These are phyloP conservation scores for Thelephora aurantiotincta DNA, from an alignment of 768 basidiomycete genomes.

Conservation along the genomic window DNA sequence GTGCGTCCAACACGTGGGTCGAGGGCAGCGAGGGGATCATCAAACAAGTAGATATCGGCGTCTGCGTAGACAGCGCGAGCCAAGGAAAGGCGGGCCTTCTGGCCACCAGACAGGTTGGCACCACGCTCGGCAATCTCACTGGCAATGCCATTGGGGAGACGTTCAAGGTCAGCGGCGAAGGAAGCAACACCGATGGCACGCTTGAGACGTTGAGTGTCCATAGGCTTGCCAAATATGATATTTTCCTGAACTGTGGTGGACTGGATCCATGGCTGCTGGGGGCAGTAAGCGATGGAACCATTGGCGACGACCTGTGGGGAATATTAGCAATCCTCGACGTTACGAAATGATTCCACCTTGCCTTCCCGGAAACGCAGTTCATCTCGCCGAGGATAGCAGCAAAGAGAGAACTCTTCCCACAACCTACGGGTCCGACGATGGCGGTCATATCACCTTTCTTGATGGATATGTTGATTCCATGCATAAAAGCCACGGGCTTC, in stretches of 20 bases:
- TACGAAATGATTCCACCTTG: neutral
- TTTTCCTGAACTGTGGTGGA: constrained; percentile 18
- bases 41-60: constrained; percentile 24
- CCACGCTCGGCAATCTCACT: constrained; percentile 35
- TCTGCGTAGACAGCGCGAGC: constrained; percentile 31
- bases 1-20: constrained; percentile 30
- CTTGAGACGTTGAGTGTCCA: constrained; percentile 14
- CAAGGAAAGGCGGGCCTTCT: constrained; percentile 33
- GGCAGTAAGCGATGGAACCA: constrained; percentile 18
- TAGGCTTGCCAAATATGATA: constrained; percentile 17
- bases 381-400: constrained; percentile 19
- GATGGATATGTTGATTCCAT: constrained; percentile 35
- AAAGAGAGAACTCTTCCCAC: constrained; percentile 33
- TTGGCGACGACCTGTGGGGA: constrained; percentile 8
- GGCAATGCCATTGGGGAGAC: constrained; percentile 16
- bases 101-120: constrained; percentile 27
- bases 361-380: constrained; percentile 12
- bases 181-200: constrained; percentile 15
- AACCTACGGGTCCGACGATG: constrained; percentile 57
- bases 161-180: constrained; percentile 17
- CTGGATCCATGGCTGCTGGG: constrained; percentile 20
- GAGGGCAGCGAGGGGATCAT: constrained; percentile 29
- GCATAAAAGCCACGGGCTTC: constrained; percentile 20
- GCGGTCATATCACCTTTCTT: constrained; percentile 45
- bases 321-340: neutral